Conservation (phyloP, 306 rosid genomes). For the Quercus glauca region DNA sequence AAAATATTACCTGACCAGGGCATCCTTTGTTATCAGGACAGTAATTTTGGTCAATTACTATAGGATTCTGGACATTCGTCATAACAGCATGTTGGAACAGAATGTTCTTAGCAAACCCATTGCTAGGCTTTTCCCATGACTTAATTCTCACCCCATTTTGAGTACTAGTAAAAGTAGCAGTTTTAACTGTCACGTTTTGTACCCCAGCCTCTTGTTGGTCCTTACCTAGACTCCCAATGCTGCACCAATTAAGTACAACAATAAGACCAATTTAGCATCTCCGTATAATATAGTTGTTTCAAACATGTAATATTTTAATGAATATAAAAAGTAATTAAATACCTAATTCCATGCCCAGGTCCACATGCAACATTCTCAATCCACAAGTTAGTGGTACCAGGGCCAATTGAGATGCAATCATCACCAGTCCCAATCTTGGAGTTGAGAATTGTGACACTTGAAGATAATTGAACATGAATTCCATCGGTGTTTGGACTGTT, state of each 20-base stretch:
- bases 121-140: conserved; percentile 43
- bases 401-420: no score
- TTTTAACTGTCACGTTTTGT: conserved; percentile 52
- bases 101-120: no score
- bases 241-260: not conserved
- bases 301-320: not conserved
- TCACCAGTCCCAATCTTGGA: no score
- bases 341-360: conserved; percentile 73
- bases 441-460: no score
- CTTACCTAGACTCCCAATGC: conserved; percentile 57
- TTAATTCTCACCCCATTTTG: conserved; percentile 51
- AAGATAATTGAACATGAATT: no score
- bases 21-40: conserved; percentile 39
- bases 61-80: not conserved
- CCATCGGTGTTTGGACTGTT: conserved; percentile 63
- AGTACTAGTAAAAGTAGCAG: conserved; percentile 30
- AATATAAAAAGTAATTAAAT: not conserved
- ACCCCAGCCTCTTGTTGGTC: conserved; percentile 42
- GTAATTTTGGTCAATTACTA: conserved; percentile 55
- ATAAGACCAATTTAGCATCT: not conserved
- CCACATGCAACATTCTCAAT: conserved; percentile 52
- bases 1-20: conserved; percentile 33
- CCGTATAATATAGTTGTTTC: not conserved
- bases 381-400: conserved; percentile 25
- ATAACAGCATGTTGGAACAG: no score